A percentile compares a stretch with the other conserved stretches of the same genome.
phyloP scores from a whole-genome alignment of 305 asterid species.

The Fraxinus sp. region DNA sequence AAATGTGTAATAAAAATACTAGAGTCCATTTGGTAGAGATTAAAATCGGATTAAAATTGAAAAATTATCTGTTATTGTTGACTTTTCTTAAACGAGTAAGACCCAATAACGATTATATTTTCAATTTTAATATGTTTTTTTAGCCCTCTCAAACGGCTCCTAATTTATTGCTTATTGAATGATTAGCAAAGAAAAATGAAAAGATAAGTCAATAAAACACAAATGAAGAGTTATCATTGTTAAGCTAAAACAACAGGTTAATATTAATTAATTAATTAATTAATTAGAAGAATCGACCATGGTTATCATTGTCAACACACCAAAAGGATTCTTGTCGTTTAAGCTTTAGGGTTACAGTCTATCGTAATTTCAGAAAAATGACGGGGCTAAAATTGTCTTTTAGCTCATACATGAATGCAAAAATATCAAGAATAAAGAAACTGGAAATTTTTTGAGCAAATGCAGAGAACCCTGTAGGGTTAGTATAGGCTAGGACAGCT shows the following conservation, averaged over 20 bases:
- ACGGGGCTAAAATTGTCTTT: conserved; percentile 21
- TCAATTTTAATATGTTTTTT: no score
- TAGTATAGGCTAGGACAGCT: conserved; percentile 64
- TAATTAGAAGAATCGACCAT: conserved; percentile 9
- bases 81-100: no score
- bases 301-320: conserved; percentile 39
- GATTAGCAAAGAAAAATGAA: neutral
- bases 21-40: no score
- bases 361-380: conserved; percentile 24
- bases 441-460: conserved; percentile 6
- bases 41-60: no score
- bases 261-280: neutral
- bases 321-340: conserved; percentile 37
- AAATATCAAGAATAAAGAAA: conserved; percentile 35
- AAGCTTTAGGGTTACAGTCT: conserved; percentile 13
- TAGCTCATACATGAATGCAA: conserved; percentile 9
- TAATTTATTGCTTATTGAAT: neutral
- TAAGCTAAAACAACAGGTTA: neutral
- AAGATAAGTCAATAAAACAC: neutral
- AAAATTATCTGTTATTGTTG: no score
- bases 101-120: no score
- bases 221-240: neutral
- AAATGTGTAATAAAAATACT: no score
- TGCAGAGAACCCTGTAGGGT: conserved; percentile 38
- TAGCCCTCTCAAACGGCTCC: neutral